Evolutionary conservation across 108 stramenopile genomes (phyloP).

Genomic region (Nitzschia putrida): DNA sequence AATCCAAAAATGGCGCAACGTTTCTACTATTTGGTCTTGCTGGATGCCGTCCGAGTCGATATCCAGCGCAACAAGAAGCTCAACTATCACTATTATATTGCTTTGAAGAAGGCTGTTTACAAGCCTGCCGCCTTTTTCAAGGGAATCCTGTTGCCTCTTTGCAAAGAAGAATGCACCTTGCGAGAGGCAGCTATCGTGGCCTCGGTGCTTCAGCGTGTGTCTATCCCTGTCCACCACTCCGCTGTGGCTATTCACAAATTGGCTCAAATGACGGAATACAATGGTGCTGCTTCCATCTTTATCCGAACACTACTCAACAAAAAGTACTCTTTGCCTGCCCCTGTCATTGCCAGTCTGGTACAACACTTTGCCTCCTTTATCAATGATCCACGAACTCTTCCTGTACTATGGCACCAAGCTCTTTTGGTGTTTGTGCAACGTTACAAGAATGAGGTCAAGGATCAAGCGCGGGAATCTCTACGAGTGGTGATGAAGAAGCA

Average conservation of each 20-base stretch:
- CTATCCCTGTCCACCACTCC: constrained; percentile 95
- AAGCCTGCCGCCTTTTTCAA: constrained; percentile 99
- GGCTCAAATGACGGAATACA: constrained; percentile 88
- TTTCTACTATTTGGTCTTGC: constrained; percentile 94
- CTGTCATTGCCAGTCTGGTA: constrained; percentile 89
- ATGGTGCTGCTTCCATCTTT: constrained; percentile 90
- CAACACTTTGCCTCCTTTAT: constrained; percentile 88
- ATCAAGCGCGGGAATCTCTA: constrained; percentile 77
- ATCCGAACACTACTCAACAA: constrained; percentile 93
- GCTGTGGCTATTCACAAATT: constrained; percentile 97
- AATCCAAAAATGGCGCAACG: constrained; percentile 97
- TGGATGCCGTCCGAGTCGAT: constrained; percentile 95
- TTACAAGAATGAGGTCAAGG: constrained; percentile 90
- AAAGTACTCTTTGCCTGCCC: constrained; percentile 96
- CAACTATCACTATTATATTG: constrained; percentile 98
- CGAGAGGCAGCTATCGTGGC: constrained; percentile 96
- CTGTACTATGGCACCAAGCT: constrained; percentile 98
- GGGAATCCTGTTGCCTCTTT: constrained; percentile 96
- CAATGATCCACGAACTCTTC: constrained; percentile 59
- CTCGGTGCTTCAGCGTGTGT: constrained; percentile 89
- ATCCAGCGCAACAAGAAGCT: constrained; percentile 89
- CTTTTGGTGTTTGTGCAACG: constrained; percentile 92
- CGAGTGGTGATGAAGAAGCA: constrained; percentile 85
- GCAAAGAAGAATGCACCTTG: constrained; percentile 89
- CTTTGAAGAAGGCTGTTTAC: constrained; percentile 94